Evolutionary conservation across 306 rosid species (phyloP).

Genomic region (Prunus padus): DNA sequence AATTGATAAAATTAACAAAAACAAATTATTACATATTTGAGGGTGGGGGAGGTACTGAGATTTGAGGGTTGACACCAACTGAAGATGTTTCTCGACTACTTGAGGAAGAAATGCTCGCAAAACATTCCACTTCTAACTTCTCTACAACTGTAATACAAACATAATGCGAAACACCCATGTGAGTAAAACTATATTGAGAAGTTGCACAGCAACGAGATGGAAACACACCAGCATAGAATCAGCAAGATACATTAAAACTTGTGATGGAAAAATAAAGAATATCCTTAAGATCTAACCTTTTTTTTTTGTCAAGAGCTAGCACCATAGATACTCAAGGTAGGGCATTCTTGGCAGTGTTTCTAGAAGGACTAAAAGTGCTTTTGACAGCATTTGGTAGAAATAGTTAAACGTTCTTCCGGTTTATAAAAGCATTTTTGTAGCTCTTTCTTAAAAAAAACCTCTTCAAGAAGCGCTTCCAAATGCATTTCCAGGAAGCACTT

Average conservation of each 20-base stretch:
- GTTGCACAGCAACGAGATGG: background rate
- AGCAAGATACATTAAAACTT: background rate
- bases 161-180: background rate
- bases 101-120: slow-evolving; percentile 81
- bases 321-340: background rate
- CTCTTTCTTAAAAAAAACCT: too few species aligned
- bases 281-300: background rate
- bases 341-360: background rate
- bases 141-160: slow-evolving; percentile 41
- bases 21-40: slow-evolving; percentile 57
- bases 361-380: background rate
- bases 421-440: too few species aligned
- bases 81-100: slow-evolving; percentile 60
- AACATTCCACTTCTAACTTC: slow-evolving; percentile 40
- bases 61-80: slow-evolving; percentile 70
- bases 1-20: slow-evolving; percentile 1
- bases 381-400: background rate
- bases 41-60: slow-evolving; percentile 61
- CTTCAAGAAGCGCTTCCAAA: background rate
- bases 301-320: background rate
- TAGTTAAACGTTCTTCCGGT: background rate
- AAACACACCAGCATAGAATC: background rate
- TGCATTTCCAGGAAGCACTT: background rate
- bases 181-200: background rate
- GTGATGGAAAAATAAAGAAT: background rate